phyloP scores from a whole-genome alignment of 1,284 basidiomycete species.

The Ceratobasidium sp. region DNA sequence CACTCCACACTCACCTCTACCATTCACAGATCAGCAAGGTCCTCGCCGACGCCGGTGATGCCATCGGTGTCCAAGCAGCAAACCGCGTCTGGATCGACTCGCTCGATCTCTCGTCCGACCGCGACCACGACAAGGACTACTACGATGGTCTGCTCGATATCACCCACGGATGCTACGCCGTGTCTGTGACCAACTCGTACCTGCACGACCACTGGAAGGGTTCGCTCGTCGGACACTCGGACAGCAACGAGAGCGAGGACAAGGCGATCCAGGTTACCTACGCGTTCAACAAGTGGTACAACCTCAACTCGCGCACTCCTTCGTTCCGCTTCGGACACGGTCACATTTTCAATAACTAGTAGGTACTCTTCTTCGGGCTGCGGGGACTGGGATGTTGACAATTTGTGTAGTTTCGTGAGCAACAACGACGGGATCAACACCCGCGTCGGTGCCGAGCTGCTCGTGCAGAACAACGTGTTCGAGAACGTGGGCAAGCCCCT shows the following conservation, averaged over 20 bases:
- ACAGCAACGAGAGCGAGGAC: slow-evolving; percentile 55
- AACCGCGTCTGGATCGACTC: slow-evolving; percentile 62
- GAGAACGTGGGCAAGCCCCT: slow-evolving; percentile 51
- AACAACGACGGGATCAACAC: too few species aligned
- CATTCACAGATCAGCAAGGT: slow-evolving; percentile 62
- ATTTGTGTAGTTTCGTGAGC: slow-evolving; percentile 52
- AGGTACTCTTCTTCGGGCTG: neutral
- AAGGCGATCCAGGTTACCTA: slow-evolving; percentile 44
- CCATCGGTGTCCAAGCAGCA: slow-evolving; percentile 58
- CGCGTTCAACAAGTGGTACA: slow-evolving; percentile 49
- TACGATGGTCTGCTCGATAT: slow-evolving; percentile 45
- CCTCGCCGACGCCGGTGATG: slow-evolving; percentile 61
- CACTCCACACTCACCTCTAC: neutral
- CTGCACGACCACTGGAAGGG: too few species aligned
- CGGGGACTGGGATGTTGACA: neutral
- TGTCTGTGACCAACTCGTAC: slow-evolving; percentile 62
- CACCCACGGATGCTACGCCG: slow-evolving; percentile 59
- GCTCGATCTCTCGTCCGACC: slow-evolving; percentile 62
- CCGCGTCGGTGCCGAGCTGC: too few species aligned
- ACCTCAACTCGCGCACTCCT: slow-evolving; percentile 53
- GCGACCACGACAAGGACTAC: slow-evolving; percentile 59
- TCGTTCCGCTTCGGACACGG: slow-evolving; percentile 57
- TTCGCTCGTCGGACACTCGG: too few species aligned
- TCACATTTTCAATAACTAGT: too few species aligned
- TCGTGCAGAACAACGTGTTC: slow-evolving; percentile 63